Base-by-base conservation (phyloP, 2,329 filamentous ascomycete species). In the Clonostachys sp. region DNA sequence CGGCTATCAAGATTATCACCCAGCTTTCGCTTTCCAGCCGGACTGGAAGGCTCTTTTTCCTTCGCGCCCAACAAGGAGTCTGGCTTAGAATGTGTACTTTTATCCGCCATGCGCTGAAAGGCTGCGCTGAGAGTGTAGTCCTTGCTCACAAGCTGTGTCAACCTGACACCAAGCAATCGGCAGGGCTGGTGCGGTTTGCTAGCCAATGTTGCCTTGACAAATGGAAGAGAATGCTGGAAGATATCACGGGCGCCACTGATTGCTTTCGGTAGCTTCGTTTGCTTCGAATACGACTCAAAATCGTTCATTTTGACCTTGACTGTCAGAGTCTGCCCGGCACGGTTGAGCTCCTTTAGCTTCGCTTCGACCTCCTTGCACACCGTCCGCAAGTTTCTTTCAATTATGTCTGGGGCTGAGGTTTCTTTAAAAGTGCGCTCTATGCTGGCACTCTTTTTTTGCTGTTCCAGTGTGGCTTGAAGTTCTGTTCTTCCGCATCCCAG, bases 241-340 rank as follows among this genome's bases (percentile, higher is more conserved):
- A 99, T 68, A 57, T 99, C 94, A 38, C 92, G 86, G 1, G 90
- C 86, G 6, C 78, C 71, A 44, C 69, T 78, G 2, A 96, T 76
- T 0, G 91, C 83, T 53, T 84, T 87, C 0, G 89, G 86, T 3
- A 85, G 78, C 5, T 87, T 81, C 6, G 81, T 78, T 61, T 99
- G 94, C 34, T 94, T 77, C 0, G 91, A 95, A 45, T 89, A 78
- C 17, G 96, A 88, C 64, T 97, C 91, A 57, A 92, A 99, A 0
- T 91, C 96, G 62, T 96, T 89, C 9, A 97, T 71, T 63, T 99
- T 99, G 54, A 96, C 78, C 65, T 99, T 99, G 35, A 99, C 71
- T 18, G 90, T 89, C 2, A 99, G 70, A 0, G 92, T 97, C n/a
- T 90, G 81, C 1, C 92, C 92, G 64, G 92, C 95, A 66, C 89